Evolutionary conservation across 2,329 filamentous ascomycete species (phyloP).

Genomic region (Alternaria ethzedia): DNA sequence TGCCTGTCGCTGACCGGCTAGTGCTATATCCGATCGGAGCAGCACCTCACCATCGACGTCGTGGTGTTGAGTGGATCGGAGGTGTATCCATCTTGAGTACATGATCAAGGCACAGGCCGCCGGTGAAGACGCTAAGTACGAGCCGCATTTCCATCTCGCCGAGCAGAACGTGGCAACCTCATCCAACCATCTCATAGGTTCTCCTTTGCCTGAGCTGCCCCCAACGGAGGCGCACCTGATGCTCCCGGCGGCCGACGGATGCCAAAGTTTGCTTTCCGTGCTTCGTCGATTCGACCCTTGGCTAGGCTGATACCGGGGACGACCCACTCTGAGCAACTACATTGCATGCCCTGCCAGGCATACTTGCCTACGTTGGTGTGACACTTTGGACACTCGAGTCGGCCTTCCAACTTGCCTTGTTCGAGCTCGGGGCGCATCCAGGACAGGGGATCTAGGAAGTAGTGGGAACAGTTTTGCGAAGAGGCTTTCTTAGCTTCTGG

Average conservation of each 20-base stretch:
- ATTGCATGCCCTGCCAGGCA: constrained; percentile 94
- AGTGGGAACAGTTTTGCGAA: constrained; percentile 71
- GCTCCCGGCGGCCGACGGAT: constrained; percentile 46
- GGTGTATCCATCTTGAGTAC: neutral
- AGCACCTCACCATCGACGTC: neutral
- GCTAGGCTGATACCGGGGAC: constrained; percentile 88
- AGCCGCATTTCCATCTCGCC: neutral
- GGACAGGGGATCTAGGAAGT: constrained; percentile 88
- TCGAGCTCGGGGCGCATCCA: constrained; percentile 95
- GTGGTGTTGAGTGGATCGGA: neutral
- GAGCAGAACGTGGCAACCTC: neutral
- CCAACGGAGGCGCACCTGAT: constrained; percentile 10
- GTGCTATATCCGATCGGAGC: neutral
- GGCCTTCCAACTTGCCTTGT: constrained; percentile 80
- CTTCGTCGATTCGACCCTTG: constrained; percentile 80
- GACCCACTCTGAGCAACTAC: constrained; percentile 89
- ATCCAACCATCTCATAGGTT: constrained; percentile 9
- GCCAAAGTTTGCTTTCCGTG: constrained; percentile 42
- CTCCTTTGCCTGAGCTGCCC: constrained; percentile 7
- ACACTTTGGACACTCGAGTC: constrained; percentile 86
- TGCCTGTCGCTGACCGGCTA: neutral
- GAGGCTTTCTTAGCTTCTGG: constrained; percentile 13
- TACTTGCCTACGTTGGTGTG: constrained; percentile 87
- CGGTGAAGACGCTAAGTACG: neutral
- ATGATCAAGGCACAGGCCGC: neutral